Evolutionary conservation across 2,329 filamentous ascomycete species (phyloP), one percentile per base, ranked within the genome.

Genomic region (Scedosporium boydii): DNA sequence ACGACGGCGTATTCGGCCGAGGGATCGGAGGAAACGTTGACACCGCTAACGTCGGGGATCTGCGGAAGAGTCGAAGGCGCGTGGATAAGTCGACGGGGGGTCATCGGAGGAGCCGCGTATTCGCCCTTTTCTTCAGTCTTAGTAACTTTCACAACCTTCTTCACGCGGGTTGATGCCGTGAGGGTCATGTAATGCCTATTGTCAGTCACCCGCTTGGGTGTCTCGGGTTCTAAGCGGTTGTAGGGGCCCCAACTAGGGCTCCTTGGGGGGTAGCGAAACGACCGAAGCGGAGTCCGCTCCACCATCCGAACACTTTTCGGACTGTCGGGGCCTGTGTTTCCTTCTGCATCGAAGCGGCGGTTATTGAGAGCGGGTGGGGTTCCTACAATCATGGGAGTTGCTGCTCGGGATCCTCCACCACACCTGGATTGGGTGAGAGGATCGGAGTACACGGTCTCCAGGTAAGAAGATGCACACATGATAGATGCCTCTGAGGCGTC

Each of bases 401-500:
- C 80, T 2, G 88, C 87, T 70, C 87, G 82, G 10, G 88, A 89
- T 64, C 79, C 81, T 29, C 23, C 59, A 46, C 48, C 14, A 64
- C 83, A 38, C 10, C 34, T 84, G 62, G 81, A 83, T 63, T 82
- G 78, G 65, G 77, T 80, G 66, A 76, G 69, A 4, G 76, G 73
- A 63, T 96, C 92, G 60, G 84, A 82, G 70, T 89, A 96, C 16
- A 91, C 82, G 5, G 82, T 84, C 62, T 97, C 93, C 62, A 97
- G 80, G 72, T 93, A 97, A 16, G 84, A 79, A 2, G 87, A 79
- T 2, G 92, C 92, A 0, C 87, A 82, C 67, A 87, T 85, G 46
- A 98, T 79, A 62, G 87, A 83, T 5, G 91, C 89, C 72, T 98
- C 93, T 1, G 91, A 93, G 0, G 86, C 77, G 73, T 98, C 93